These are phyloP conservation scores for Fusarium sacchari DNA, from an alignment of 2,329 filamentous ascomycete species.

Conservation along the genomic window DNA sequence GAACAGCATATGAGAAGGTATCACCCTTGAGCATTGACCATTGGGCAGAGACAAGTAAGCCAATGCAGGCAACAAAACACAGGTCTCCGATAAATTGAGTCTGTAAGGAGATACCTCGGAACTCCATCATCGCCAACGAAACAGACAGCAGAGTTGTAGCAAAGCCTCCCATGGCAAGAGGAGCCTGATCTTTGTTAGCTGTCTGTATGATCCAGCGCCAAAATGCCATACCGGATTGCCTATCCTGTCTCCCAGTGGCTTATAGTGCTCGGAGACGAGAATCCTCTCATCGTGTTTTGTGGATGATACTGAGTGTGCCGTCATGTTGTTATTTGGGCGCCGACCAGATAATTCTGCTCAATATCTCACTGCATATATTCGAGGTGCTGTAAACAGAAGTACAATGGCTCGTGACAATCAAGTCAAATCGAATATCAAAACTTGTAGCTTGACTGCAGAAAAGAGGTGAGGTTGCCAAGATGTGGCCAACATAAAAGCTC, in stretches of 20 bases:
- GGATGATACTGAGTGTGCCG: neutral
- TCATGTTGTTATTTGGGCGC: neutral
- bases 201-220: neutral
- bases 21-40: conserved; percentile 43
- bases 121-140: conserved; percentile 43
- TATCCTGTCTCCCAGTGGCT: neutral
- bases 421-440: neutral
- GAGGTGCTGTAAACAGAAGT: neutral
- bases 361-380: neutral
- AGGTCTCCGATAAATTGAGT: conserved; percentile 43
- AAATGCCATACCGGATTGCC: conserved; percentile 15
- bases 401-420: neutral
- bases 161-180: conserved; percentile 44
- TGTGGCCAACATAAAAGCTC: neutral
- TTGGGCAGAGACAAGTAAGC: conserved; percentile 42
- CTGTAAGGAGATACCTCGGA: conserved; percentile 38
- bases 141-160: conserved; percentile 40
- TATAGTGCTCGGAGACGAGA: neutral
- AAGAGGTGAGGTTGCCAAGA: neutral
- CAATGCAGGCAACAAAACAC: conserved; percentile 42
- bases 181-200: conserved; percentile 6
- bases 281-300: conserved; percentile 3
- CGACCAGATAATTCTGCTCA: neutral
- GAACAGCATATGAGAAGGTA: conserved; percentile 43
- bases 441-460: neutral